Base-by-base conservation (phyloP, 257 asterid species). In the Scutellaria galericulata region DNA sequence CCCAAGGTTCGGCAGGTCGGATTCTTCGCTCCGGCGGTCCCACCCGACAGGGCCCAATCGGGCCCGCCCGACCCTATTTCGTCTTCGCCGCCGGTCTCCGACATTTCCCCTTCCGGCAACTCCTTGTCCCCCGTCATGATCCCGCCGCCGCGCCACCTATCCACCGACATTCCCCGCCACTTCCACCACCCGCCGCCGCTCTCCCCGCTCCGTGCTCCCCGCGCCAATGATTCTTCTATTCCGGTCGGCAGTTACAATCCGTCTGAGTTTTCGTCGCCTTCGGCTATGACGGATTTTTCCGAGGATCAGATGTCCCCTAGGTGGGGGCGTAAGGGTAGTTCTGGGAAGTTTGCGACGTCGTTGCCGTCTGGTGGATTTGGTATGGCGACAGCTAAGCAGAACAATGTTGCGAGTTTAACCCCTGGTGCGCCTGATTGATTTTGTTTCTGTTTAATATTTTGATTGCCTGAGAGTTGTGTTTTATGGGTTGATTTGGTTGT, bases 1-100 rank as follows among this genome's bases (percentile, higher is more conserved):
- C 99, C 99, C 7, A 95, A 82, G 82, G 89, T 95, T 76, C 93
- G 99, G 41, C 99, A 92, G 14, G 99, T 95, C 44, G 99, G 99
- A 37, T 95, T 95, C 83, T 88, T 92, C 78, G 87, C 98, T 0
- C 89, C 97, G 9, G 81, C 73, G 5, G 84, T 70, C 50, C 88
- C 88, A 14, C 89, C 96, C 60, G 91, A 86, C 69, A 83, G 91
- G 24, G 71, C 92, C 13, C 89, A 68, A 15, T 86, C 87, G 64
- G 92, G 80, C 45, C 98, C 91, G 11, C 80, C 86, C 45, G 81
- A 74, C 54, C 92, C 89, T 7, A 46, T 31, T 8, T 67, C 89
- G 2, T 65, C 89, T 4, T 82, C 92, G 8, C 87, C 93, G 1
- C 86, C 84, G 8, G 55, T 70, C 7, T 80, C 91, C 41, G 78